Base-by-base conservation (phyloP, 345 rosid genomes). In the Punica granatum region DNA sequence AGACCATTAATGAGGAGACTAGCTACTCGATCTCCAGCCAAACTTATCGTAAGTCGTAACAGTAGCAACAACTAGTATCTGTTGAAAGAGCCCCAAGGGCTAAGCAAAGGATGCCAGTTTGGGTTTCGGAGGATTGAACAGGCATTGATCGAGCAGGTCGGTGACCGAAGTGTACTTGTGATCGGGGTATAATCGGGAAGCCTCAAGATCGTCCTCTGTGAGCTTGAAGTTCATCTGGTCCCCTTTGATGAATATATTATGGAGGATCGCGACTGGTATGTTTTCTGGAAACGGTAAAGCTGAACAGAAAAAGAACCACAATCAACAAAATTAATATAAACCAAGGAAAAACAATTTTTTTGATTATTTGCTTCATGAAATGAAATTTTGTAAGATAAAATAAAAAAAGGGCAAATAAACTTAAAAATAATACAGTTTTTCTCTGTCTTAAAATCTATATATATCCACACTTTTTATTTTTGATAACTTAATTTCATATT, bases 241-340 rank as follows among this genome's bases (percentile, higher is more conserved):
- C 9, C 85, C 83, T 66, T 76, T 74, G 32, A 79, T 64, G 66
- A 82, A 79, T 56, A 82, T 72, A 76, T 63, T 74, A 68, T 82
- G 85, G 60, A 79, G 63, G 31, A 82, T 64, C 2, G 81, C 46
- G 19, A 26, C 26, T 0, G 74, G 74, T 6, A 82, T 65, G 61
- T 70, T 74, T 4, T 79, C 74, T 32, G 83, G 77, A 15, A 48
- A n/a, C 8, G 76, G 59, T 18, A 72, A 37, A 18, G 48, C 80
- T 81, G 63, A 67, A 7, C 28, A 34, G 1, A 21, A 36, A 11
- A 13, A n/a, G 25, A 49, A 31, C 11, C 11, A 16, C 35, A 4
- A 1, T 9, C 58, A 43, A 13, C 12, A 46, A 31, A 35, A 63
- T 13, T 39, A 43, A 63, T 13, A 6, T 43, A 3, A 60, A 23